Conservation (phyloP, 352 stramenopile species). For the Pythium myriotylum region DNA sequence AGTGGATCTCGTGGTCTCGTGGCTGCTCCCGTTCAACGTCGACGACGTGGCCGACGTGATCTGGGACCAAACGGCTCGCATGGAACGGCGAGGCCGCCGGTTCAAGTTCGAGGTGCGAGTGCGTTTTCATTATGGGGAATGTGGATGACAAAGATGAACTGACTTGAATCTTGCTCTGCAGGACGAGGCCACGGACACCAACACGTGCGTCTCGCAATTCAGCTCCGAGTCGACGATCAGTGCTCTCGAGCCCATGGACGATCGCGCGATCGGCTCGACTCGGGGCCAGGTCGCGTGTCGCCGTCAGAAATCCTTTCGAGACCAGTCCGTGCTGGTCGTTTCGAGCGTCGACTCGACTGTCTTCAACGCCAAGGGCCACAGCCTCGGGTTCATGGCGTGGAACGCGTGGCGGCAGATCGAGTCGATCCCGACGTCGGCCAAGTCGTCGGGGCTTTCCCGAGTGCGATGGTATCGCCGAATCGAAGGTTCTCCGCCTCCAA, state of each 20-base stretch:
- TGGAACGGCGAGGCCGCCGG: neutral
- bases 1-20: neutral
- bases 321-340: neutral
- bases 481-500: neutral
- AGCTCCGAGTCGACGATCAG: too few species aligned
- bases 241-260: neutral
- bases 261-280: neutral
- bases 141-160: too few species aligned
- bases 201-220: too few species aligned
- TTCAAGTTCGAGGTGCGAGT: neutral
- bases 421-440: neutral
- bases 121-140: neutral
- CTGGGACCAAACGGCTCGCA: neutral
- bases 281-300: neutral
- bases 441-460: neutral
- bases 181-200: too few species aligned
- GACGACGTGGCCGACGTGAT: neutral
- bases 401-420: neutral
- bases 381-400: neutral
- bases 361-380: neutral
- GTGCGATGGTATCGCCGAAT: neutral
- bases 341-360: neutral
- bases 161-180: too few species aligned
- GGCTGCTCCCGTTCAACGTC: neutral
- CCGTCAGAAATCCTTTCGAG: neutral